Percentiles rank a stretch among this genome's conserved stretches.
Evolutionary conservation across 2,329 filamentous ascomycete species (phyloP).

Genomic region (Arachnomyces sp.): DNA sequence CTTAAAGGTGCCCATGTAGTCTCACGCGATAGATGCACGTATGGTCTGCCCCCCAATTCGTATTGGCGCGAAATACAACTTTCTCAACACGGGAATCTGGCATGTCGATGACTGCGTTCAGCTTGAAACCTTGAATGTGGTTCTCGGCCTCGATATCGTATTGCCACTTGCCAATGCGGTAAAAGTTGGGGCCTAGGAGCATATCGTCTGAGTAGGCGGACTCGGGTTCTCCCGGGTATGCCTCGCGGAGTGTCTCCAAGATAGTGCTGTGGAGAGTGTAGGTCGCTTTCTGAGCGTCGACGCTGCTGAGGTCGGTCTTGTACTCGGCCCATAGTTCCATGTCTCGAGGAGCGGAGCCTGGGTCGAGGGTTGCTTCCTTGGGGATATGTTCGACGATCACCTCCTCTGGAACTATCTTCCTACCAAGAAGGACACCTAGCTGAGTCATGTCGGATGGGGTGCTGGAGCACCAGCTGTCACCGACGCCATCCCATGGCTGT

Average conservation of each 20-base stretch:
- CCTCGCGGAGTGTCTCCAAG: constrained; percentile 23
- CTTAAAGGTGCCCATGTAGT: constrained; percentile 31
- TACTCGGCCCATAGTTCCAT: constrained; percentile 63
- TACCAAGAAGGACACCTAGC: constrained; percentile 29
- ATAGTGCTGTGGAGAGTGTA: constrained; percentile 23
- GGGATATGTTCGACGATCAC: constrained; percentile 66
- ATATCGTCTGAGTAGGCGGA: constrained; percentile 28
- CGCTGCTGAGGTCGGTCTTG: constrained; percentile 1
- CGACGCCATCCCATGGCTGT: constrained; percentile 63
- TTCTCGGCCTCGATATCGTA: constrained; percentile 29
- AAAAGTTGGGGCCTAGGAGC: constrained; percentile 29
- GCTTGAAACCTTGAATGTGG: constrained; percentile 31
- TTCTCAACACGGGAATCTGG: constrained; percentile 28
- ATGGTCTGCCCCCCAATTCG: constrained; percentile 24
- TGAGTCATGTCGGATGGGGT: constrained; percentile 37
- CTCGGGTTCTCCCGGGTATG: constrained; percentile 23
- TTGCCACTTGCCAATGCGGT: constrained; percentile 31
- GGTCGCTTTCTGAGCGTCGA: constrained; percentile 1
- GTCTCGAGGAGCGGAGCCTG: constrained; percentile 53
- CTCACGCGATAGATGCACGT: constrained; percentile 41
- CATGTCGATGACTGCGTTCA: constrained; percentile 32
- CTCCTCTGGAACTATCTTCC: constrained; percentile 56
- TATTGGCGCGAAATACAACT: constrained; percentile 29
- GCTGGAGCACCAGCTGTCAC: constrained; percentile 78
- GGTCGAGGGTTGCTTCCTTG: constrained; percentile 52